Evolutionary conservation across 208 protist genomes (phyloP).

Genomic region (Herpetomonas tarakana): DNA sequence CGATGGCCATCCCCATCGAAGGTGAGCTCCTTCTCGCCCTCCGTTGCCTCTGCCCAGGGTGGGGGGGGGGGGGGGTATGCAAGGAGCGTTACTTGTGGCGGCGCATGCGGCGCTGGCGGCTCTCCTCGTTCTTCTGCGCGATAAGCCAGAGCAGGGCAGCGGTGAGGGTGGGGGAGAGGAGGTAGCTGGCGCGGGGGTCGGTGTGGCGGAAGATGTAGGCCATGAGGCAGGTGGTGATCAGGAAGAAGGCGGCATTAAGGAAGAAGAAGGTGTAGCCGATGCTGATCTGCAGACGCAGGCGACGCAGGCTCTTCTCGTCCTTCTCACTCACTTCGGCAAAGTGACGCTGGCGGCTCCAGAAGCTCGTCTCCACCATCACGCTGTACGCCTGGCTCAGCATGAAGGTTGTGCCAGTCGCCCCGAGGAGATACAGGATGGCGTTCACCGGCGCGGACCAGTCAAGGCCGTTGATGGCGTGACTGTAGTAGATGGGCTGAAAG

Average conservation of each 20-base stretch:
- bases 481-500: conserved; percentile 85
- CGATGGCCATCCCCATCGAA: too few species aligned
- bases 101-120: conserved; percentile 77
- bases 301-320: conserved; percentile 57
- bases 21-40: too few species aligned
- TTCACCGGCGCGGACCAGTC: conserved; percentile 58
- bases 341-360: conserved; percentile 88
- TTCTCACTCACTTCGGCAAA: conserved; percentile 68
- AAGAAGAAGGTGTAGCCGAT: conserved; percentile 82
- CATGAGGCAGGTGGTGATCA: conserved; percentile 66
- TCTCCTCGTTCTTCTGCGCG: conserved; percentile 90
- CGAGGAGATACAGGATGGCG: conserved; percentile 50
- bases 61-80: background rate
- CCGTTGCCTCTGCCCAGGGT: too few species aligned
- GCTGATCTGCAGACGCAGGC: conserved; percentile 77
- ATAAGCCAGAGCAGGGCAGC: conserved; percentile 83
- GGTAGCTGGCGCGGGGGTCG: conserved; percentile 76
- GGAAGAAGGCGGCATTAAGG: conserved; percentile 80
- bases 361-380: conserved; percentile 87
- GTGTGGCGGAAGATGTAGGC: conserved; percentile 85
- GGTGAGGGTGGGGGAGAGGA: conserved; percentile 74
- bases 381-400: conserved; percentile 82
- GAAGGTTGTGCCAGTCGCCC: conserved; percentile 55
- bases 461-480: conserved; percentile 81
- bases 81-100: conserved; percentile 62